Base-by-base conservation (phyloP, 202 grass and related monocot genomes). In the Schoenoplectus triqueter region DNA sequence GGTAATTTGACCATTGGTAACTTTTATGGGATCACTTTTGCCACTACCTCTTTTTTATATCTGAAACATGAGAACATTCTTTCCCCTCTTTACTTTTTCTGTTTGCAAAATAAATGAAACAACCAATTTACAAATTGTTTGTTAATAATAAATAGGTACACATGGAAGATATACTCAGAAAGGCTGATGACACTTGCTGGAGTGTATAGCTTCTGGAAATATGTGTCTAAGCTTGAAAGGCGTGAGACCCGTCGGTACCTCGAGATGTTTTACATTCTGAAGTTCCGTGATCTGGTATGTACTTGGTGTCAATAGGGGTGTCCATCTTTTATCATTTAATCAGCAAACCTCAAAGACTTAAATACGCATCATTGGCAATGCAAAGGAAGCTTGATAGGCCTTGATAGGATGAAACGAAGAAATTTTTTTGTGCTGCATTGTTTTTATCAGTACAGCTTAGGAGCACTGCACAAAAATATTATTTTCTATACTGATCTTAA, bases 241-340 rank as follows among this genome's bases (percentile, higher is more conserved):
- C 87, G 91, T n/a, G 93, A 98, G 82, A 98, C 89, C 1, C 91
- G 96, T 46, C 91, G 96, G 1, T 99, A 95, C 82, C 93, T 99
- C 1, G 96, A 99, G 81, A 99, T 99, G 93, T 99, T 99, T 88
- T 99, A 99, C 84, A 99, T 92, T 86, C 67, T 99, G 75, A 99
- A 94, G 84, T 91, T 92, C 69, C 92, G 93, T 17, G 91, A 94
- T 69, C 88, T 99, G 93, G 96, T 99, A 94, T 0, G 93, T 42
- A 11, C 42, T 80, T 59, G 51, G 2, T 41, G n/a, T 31, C 14
- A 39, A 9, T 76, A 39, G 10, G 0, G 20, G 52, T 60, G 11
- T 60, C 13, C 52, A 78, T 8, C 42, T 60, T 41, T 17, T 1
- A 57, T 9, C 14, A 4, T 10, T 54, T 14, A 78, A 60, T 78